Evolutionary conservation across 768 basidiomycete genomes (phyloP), one percentile per base, ranked within the genome.

Genomic region (Mycena pura): DNA sequence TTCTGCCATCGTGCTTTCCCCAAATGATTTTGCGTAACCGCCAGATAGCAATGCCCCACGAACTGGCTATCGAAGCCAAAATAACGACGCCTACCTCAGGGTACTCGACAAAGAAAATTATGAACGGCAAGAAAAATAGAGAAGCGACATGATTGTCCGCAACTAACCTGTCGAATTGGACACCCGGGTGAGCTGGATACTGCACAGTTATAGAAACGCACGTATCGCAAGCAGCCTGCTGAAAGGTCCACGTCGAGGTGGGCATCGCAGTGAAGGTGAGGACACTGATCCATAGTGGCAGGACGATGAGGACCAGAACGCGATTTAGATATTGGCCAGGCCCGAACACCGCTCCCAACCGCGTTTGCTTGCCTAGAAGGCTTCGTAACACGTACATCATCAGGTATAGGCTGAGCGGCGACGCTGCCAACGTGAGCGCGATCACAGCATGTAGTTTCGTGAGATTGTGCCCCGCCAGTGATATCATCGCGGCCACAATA

Each of bases 41-140:
- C 27, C 24, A 63, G 21, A 66, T 53, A 10, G 59, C 62, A n/a
- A 45, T 29, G 10, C 41, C 65, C 65, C 61, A 66, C 22, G 32
- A 1, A 25, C 50, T 10, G 3, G n/a, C 34, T 11, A 66, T 11
- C 2, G 29, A 28, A n/a, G 19, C 28, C 0, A 63, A 6, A 5
- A 63, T 24, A 1, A 41, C 0, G 1, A 21, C 36, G 3, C 62
- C 62, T 2, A 24, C 27, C 17, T 25, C 57, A 5, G 64, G 64
- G 17, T 10, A 51, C 6, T 3, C 36, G 15, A 2, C 19, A 29
- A 66, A 66, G 28, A 66, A 59, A 1, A 52, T 8, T 43, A 66
- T 62, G 57, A 66, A 66, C 2, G 64, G 64, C 3, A 66, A n/a
- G 49, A 66, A 66, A 38, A 66, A 66, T 1, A 66, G 40, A 5